Conservation (phyloP, 768 basidiomycete species). For the Lactarius quietus region DNA sequence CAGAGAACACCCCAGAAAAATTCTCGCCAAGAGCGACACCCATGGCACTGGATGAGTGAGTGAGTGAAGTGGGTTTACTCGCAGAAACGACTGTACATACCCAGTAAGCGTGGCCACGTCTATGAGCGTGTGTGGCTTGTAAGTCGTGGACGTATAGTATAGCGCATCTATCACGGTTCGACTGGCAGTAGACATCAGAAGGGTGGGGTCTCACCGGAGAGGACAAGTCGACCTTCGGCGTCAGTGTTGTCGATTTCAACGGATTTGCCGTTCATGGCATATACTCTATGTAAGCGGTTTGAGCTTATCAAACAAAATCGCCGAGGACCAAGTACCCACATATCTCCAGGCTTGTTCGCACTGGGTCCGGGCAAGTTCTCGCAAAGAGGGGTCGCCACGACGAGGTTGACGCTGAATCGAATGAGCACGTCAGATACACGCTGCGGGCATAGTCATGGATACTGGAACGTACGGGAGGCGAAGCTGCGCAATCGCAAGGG, state of each 20-base stretch:
- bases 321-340: constrained; percentile 43
- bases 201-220: constrained; percentile 50
- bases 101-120: constrained; percentile 88
- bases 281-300: constrained; percentile 45
- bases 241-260: constrained; percentile 88
- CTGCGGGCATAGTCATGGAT: not conserved
- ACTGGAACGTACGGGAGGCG: constrained; percentile 61
- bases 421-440: not conserved
- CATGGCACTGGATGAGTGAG: constrained; percentile 52
- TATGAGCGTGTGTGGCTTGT: constrained; percentile 76
- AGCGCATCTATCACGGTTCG: constrained; percentile 60
- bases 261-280: constrained; percentile 86
- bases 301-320: not conserved
- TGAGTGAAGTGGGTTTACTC: not conserved
- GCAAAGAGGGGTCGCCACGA: constrained; percentile 67
- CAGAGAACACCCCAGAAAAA: constrained; percentile 77
- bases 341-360: constrained; percentile 75
- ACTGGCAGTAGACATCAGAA: not conserved
- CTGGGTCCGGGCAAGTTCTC: constrained; percentile 82
- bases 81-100: constrained; percentile 36
- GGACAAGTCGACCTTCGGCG: constrained; percentile 74
- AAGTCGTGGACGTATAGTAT: constrained; percentile 74
- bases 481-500: constrained; percentile 77
- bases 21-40: constrained; percentile 68
- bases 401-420: constrained; percentile 61